Base-by-base conservation (phyloP, 2,329 filamentous ascomycete species). In the Dothistroma pini region DNA sequence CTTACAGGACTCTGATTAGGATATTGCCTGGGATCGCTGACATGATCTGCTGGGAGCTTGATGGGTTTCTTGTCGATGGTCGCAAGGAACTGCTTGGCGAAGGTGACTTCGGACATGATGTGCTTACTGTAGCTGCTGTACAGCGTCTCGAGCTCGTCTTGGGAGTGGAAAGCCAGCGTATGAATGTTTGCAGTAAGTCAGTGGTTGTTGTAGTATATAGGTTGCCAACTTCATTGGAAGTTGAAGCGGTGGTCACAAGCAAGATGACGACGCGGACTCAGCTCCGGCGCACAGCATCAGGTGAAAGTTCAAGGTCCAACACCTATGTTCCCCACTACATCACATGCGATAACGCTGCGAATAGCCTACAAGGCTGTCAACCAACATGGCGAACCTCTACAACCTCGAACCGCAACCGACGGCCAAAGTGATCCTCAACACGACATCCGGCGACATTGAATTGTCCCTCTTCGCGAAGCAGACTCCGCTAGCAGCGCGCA, bases 381-480 rank as follows among this genome's bases (percentile, higher is more conserved):
- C n/a, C 57, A 72, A 49, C 54, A 97, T 97, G 93, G 93, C 91
- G 60, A 83, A 90, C 50, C 88, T 93, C 60, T 97, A 97, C 78
- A 96, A 96, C 70, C 90, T 96, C 71, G 93, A 97, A 77, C 93
- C 95, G 56, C 91, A 93, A 72, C 91, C 95, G 51, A 97, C 93
- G 60, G 95, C 90, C 22, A 96, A 95, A 67, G 91, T 90, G 59
- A 87, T 97, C 67, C 83, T 99, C 48, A 89, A 96, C 76, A 99
- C 95, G 10, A 96, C 91, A 7, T 82, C 88, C 51, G 95, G 95
- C 76, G 93, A 96, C 71, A 84, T 99, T 60, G 88, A 90, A 41
- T 84, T 99, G 76, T 91, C 96, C 76, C 87, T 99, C 60, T 99
- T 96, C 81, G 93, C 93, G 19, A 95, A 95, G 73, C 95, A 99